Evolutionary conservation across 805 yeast genomes (phyloP).

Genomic region (Starmerella floricola): DNA sequence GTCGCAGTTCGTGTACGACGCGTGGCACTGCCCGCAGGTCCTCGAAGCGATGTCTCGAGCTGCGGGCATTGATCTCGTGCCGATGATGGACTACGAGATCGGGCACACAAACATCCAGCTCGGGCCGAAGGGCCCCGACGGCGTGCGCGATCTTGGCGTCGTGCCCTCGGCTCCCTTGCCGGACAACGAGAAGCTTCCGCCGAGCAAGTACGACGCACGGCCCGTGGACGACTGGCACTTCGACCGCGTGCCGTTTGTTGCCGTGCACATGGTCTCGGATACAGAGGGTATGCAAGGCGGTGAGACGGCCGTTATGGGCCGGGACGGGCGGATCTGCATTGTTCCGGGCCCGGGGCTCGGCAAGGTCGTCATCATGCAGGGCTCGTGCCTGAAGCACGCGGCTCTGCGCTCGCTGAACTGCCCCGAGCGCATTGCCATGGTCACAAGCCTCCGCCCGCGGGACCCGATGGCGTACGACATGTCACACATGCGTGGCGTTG

Average conservation of each 20-base stretch:
- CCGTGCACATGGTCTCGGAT: slow-evolving; percentile 51
- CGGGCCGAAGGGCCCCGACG: slow-evolving; percentile 9
- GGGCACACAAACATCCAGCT: slow-evolving; percentile 39
- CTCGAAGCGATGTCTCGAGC: slow-evolving; percentile 41
- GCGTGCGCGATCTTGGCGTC: slow-evolving; percentile 9
- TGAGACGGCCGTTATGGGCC: slow-evolving; percentile 38
- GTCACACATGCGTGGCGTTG: slow-evolving; percentile 24
- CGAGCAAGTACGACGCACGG: slow-evolving; percentile 8
- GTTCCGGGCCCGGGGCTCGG: slow-evolving; percentile 37
- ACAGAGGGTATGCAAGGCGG: slow-evolving; percentile 50
- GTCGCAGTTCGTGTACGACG: slow-evolving; percentile 43
- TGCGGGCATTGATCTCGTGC: slow-evolving; percentile 48
- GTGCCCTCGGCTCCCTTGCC: slow-evolving; percentile 8
- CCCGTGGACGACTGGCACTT: slow-evolving; percentile 53
- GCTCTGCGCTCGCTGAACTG: slow-evolving; percentile 36
- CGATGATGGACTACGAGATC: slow-evolving; percentile 47
- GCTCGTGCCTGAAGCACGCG: slow-evolving; percentile 36
- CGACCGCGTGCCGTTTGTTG: slow-evolving; percentile 53
- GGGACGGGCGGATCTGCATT: slow-evolving; percentile 24
- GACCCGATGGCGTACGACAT: slow-evolving; percentile 22
- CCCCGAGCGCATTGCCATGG: slow-evolving; percentile 28
- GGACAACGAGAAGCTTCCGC: slow-evolving; percentile 1
- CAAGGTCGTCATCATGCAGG: slow-evolving; percentile 41
- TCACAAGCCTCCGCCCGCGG: slow-evolving; percentile 27
- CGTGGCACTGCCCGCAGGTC: slow-evolving; percentile 50